These are phyloP conservation scores for Botrytis hyacinthi DNA, from an alignment of 2,329 filamentous ascomycete species.

Conservation along the genomic window DNA sequence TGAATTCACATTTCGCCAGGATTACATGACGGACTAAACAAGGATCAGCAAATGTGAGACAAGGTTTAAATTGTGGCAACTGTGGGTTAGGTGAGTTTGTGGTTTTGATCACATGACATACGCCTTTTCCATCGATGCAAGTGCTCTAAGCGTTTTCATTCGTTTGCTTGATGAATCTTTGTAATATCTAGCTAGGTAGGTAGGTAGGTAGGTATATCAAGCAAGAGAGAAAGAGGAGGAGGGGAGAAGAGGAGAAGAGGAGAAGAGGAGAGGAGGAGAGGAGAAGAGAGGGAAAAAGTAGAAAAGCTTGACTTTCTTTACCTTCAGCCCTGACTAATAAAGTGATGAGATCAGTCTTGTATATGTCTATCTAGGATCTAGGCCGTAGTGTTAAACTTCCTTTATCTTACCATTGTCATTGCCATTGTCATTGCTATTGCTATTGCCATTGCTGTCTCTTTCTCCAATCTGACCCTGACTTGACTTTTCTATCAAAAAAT, in stretches of 20 bases:
- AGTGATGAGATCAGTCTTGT: no score
- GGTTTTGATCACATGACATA: not conserved
- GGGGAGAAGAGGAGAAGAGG: no score
- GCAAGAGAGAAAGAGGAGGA: not conserved
- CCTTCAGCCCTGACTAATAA: not conserved
- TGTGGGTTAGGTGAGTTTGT: constrained; percentile 1
- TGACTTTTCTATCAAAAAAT: not conserved
- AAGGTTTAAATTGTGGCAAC: not conserved
- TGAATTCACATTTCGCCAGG: not conserved
- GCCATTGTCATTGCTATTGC: no score
- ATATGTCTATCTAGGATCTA: no score
- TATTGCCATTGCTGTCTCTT: not conserved
- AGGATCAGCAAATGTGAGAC: not conserved
- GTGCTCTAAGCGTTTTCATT: not conserved
- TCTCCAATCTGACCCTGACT: no score
- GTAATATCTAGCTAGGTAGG: no score
- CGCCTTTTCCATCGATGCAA: accelerated
- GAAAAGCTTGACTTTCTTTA: not conserved
- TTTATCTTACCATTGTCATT: no score
- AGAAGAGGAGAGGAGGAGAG: not conserved
- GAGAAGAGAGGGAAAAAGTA: not conserved
- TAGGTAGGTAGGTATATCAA: no score
- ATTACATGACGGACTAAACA: not conserved
- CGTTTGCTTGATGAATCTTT: not conserved
- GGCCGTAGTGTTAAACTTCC: no score